Evolutionary conservation across 139 green algal species (phyloP).

Genomic region (Diplosphaera chodatii): DNA sequence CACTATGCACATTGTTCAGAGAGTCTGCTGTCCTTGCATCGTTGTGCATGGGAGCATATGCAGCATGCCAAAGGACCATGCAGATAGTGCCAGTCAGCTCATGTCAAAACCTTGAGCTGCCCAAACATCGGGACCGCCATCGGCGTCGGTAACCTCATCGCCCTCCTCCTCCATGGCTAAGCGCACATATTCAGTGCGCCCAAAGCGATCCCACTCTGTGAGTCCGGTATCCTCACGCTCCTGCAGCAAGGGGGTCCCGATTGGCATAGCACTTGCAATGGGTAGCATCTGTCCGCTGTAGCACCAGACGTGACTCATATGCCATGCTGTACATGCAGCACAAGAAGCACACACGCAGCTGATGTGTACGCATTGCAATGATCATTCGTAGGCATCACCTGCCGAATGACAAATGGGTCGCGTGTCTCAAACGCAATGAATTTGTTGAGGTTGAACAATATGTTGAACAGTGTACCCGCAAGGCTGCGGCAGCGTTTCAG

Average conservation of each 20-base stretch:
- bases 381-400: conserved; percentile 35
- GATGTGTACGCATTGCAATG: too few species aligned
- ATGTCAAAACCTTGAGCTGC: background rate
- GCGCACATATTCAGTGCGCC: conserved; percentile 74
- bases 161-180: conserved; percentile 86
- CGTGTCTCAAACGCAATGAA: conserved; percentile 97
- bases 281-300: too few species aligned
- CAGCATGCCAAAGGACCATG: too few species aligned
- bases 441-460: conserved; percentile 99
- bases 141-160: conserved; percentile 40
- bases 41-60: too few species aligned
- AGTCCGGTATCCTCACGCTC: conserved; percentile 59
- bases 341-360: too few species aligned
- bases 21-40: too few species aligned
- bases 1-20: too few species aligned
- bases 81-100: background rate
- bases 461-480: conserved; percentile 91
- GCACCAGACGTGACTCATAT: too few species aligned
- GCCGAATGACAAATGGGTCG: conserved; percentile 75
- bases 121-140: conserved; percentile 1
- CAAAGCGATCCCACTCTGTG: conserved; percentile 82
- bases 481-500: conserved; percentile 65
- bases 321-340: too few species aligned
- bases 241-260: too few species aligned
- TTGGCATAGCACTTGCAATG: too few species aligned